These are phyloP conservation scores for Phylloboletellus chloephorus DNA, from an alignment of 1,284 basidiomycete species.

Conservation along the genomic window DNA sequence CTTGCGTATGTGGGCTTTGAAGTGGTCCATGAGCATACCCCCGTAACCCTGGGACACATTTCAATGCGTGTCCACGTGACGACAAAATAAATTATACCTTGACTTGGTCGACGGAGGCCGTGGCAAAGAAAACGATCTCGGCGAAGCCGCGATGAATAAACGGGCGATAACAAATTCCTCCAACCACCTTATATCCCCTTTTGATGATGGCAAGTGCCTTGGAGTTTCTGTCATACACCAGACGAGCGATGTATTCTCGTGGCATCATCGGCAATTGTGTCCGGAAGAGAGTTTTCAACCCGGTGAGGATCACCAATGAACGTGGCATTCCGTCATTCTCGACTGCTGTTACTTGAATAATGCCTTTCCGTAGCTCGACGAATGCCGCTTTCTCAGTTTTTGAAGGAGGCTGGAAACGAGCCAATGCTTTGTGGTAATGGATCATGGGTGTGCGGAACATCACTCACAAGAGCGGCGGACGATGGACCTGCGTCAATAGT, in stretches of 20 bases:
- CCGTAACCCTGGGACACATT: conserved; percentile 77
- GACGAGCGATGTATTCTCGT: conserved; percentile 93
- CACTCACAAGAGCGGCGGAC: conserved; percentile 45
- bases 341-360: conserved; percentile 85
- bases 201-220: conserved; percentile 94
- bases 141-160: conserved; percentile 95
- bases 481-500: conserved; percentile 63
- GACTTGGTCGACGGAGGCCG: conserved; percentile 94
- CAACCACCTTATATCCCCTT: conserved; percentile 92
- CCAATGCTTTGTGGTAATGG: background rate
- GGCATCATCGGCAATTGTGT: conserved; percentile 99
- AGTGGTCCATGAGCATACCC: conserved; percentile 98
- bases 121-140: conserved; percentile 99
- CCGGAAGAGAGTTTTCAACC: conserved; percentile 95
- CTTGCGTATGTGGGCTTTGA: conserved; percentile 88
- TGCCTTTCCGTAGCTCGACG: conserved; percentile 75
- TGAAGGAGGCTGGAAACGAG: conserved; percentile 39
- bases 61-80: background rate
- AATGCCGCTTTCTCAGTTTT: conserved; percentile 75
- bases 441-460: background rate
- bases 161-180: conserved; percentile 96
- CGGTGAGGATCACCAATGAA: conserved; percentile 83
- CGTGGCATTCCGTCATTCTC: conserved; percentile 77
- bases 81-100: conserved; percentile 55
- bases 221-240: conserved; percentile 92